Conservation (phyloP, 345 rosid genomes). For the Viola odorata region DNA sequence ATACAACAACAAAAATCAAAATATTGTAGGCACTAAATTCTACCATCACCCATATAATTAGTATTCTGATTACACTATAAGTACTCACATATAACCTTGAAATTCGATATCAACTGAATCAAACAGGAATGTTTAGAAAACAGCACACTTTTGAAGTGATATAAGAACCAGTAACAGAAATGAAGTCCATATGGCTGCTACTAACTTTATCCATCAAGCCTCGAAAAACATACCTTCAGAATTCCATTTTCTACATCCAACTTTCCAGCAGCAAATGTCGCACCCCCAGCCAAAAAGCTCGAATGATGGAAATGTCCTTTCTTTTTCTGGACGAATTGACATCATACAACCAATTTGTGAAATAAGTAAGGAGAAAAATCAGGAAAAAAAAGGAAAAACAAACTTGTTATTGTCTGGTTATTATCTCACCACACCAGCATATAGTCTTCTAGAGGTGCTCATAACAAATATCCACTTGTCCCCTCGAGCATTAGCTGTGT, state of each 20-base stretch:
- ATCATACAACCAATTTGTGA: not conserved
- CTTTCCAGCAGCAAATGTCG: slow-evolving; percentile 87
- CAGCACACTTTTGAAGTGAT: no score
- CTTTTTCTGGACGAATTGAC: slow-evolving; percentile 55
- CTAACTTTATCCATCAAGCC: no score
- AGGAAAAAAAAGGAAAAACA: not conserved
- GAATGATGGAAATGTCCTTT: slow-evolving; percentile 94
- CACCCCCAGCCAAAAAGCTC: slow-evolving; percentile 95
- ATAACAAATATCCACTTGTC: slow-evolving; percentile 82
- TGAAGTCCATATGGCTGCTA: no score
- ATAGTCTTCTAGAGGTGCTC: slow-evolving; percentile 75
- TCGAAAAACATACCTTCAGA: slow-evolving; percentile 49
- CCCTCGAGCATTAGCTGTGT: slow-evolving; percentile 45
- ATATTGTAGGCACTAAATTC: no score
- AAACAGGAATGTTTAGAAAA: no score
- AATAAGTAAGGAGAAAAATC: not conserved
- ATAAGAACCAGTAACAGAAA: no score
- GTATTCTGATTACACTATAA: no score
- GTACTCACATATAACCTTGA: no score
- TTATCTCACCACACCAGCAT: slow-evolving; percentile 58
- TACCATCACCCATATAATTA: no score
- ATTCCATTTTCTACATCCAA: slow-evolving; percentile 55
- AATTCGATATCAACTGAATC: no score
- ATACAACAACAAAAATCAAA: no score
- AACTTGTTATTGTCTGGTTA: not conserved